These are phyloP conservation scores for Wallacemonas sp. DNA, from an alignment of 208 protist species.

Conservation along the genomic window DNA sequence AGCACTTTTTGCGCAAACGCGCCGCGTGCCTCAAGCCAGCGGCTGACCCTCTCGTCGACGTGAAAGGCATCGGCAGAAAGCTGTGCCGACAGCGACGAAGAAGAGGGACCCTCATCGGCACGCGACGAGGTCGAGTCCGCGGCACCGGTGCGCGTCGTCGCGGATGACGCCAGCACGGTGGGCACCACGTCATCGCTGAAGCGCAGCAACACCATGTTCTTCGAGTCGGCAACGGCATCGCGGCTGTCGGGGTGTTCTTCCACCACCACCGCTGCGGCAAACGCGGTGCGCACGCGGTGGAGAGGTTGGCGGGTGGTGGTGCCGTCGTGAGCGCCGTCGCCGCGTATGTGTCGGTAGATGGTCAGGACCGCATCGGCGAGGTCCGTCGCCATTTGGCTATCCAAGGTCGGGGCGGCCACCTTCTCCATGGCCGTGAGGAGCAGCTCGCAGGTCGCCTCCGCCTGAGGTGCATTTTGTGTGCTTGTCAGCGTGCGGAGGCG, in stretches of 20 bases:
- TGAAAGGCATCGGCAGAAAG: no score
- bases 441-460: conserved; percentile 6
- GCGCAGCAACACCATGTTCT: not conserved
- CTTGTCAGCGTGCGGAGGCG: not conserved
- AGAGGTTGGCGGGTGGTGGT: not conserved
- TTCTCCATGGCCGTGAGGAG: conserved; percentile 15
- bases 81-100: not conserved
- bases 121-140: no score
- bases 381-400: conserved; percentile 12
- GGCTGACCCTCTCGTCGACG: conserved; percentile 7
- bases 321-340: not conserved
- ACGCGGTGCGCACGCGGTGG: not conserved
- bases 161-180: not conserved
- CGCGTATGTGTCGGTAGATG: conserved; percentile 15
- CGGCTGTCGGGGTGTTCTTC: not conserved
- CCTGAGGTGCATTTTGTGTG: not conserved
- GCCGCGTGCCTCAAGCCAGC: conserved; percentile 5
- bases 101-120: no score
- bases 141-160: not conserved
- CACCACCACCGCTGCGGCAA: not conserved
- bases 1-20: conserved; percentile 15
- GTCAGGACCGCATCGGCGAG: conserved; percentile 11
- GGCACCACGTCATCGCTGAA: not conserved
- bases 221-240: not conserved
- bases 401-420: conserved; percentile 7